Base-by-base conservation (phyloP, 305 asterid species). In the Ruellia speciosa region DNA sequence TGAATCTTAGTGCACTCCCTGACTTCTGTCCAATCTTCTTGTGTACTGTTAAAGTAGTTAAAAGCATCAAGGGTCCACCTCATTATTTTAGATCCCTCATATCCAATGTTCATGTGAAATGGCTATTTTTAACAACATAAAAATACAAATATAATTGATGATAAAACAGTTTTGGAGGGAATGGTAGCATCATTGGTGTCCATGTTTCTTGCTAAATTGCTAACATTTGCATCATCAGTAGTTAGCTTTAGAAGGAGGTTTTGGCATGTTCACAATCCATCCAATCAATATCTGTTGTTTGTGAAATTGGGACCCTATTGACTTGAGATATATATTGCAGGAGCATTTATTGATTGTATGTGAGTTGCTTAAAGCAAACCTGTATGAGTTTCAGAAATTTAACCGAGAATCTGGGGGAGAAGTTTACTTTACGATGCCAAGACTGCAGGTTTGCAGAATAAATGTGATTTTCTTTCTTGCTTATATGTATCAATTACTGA, bases 331-430 rank as follows among this genome's bases (percentile, higher is more conserved):
- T 71, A 5, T 60, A 41, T 65, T 20, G 76, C 94, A 90, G 98
- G 98, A 90, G 65, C 98, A 90, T 81, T 77, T 90, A 68, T 70
- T 90, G 75, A 90, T 90, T 76, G 96, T 90, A 35, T 90, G 97
- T 54, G 97, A 90, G 73, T 80, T 90, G 73, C 94, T 90, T 58
- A 90, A 90, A 79, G 97, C 97, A 67, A 90, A 90, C 80, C 79
- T 90, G 17, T 90, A 90, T 7, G 98, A 90, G 74, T 90, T 90
- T 72, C 98, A 90, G 56, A 90, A 90, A 70, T 90, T 90, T 64
- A 90, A 90, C 77, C 75, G 96, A 76, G 99, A 92, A 81, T 86
- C 99, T 58, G 99, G 99, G 54, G 98, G 99, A 54, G 99, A 92
- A 74, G 99, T 88, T 62, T 92, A 92, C 81, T 92, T 92, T 72